These are phyloP conservation scores for Naganishia liquefaciens DNA, from an alignment of 1,284 basidiomycete genomes.

Conservation along the genomic window DNA sequence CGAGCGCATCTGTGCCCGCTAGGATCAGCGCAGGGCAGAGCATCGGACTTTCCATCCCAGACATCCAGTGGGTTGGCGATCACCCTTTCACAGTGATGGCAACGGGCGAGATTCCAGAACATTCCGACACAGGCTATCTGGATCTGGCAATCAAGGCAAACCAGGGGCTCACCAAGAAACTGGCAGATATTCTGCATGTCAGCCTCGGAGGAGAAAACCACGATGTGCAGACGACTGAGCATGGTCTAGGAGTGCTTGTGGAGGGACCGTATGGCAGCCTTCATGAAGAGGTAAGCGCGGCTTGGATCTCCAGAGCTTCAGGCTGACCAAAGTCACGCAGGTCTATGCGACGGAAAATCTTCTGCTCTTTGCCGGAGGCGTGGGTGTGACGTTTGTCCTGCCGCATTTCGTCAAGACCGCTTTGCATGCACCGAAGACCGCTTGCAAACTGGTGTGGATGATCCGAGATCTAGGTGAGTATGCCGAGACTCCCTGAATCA, in stretches of 20 bases:
- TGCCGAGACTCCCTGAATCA: background rate
- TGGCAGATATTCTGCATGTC: background rate
- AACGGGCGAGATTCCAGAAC: background rate
- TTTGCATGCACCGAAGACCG: conserved; percentile 6
- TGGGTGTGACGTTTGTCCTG: conserved; percentile 15
- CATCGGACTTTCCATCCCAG: conserved; percentile 5
- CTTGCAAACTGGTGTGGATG: conserved; percentile 24
- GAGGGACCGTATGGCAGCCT: conserved; percentile 13
- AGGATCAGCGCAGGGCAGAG: conserved; percentile 16
- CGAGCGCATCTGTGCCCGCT: background rate
- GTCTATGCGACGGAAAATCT: conserved; percentile 5
- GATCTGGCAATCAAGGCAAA: conserved; percentile 26
- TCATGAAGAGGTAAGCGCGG: conserved; percentile 2
- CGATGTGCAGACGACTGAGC: too few relatives aligned
- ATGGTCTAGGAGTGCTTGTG: background rate
- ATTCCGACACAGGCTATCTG: background rate
- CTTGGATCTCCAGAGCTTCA: background rate
- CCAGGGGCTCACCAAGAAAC: conserved; percentile 9
- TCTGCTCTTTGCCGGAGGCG: conserved; percentile 19
- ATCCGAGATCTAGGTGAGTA: conserved; percentile 13
- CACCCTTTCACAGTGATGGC: conserved; percentile 26
- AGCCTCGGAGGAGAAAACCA: background rate
- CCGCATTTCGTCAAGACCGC: conserved; percentile 18
- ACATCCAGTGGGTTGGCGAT: conserved; percentile 14
- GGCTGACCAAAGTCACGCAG: background rate